These are phyloP conservation scores for Pseudomassariella vexata DNA, from an alignment of 2,329 filamentous ascomycete species.

Conservation along the genomic window DNA sequence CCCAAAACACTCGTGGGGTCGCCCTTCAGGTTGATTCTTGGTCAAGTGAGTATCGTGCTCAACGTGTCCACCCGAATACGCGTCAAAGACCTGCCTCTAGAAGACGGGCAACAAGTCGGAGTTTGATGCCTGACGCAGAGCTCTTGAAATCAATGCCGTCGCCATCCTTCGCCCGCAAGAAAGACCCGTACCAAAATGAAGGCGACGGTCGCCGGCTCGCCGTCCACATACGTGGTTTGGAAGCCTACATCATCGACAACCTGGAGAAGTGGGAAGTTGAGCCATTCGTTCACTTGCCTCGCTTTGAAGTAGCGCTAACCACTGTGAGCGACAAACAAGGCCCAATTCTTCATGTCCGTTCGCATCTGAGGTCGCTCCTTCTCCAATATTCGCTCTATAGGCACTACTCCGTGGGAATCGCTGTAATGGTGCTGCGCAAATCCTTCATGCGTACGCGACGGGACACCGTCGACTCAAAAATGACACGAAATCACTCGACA, in stretches of 20 bases:
- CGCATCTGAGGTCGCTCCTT: slow-evolving; percentile 70
- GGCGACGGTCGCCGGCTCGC: slow-evolving; percentile 78
- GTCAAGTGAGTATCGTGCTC: slow-evolving; percentile 82
- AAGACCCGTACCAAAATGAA: slow-evolving; percentile 38
- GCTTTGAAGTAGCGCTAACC: slow-evolving; percentile 80
- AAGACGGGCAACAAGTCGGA: slow-evolving; percentile 69
- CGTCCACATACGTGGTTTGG: slow-evolving; percentile 75
- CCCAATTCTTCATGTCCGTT: slow-evolving; percentile 81
- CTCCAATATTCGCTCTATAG: slow-evolving; percentile 90
- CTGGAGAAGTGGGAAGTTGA: slow-evolving; percentile 79
- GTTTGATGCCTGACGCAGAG: slow-evolving; percentile 65
- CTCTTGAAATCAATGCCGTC: slow-evolving; percentile 44
- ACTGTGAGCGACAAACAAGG: slow-evolving; percentile 83
- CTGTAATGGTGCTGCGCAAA: slow-evolving; percentile 66
- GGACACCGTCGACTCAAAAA: slow-evolving; percentile 30
- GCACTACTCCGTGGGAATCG: slow-evolving; percentile 84
- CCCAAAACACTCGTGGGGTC: slow-evolving; percentile 73
- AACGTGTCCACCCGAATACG: slow-evolving; percentile 59
- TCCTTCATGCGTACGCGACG: slow-evolving; percentile 55
- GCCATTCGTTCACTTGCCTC: slow-evolving; percentile 78
- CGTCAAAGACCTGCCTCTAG: slow-evolving; percentile 51
- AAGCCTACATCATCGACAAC: slow-evolving; percentile 86
- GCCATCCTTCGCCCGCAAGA: slow-evolving; percentile 45
- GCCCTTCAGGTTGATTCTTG: slow-evolving; percentile 83
- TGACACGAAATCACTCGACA: slow-evolving; percentile 16